These are phyloP conservation scores for Thraustotheca clavata DNA, from an alignment of 352 stramenopile species.

Conservation along the genomic window DNA sequence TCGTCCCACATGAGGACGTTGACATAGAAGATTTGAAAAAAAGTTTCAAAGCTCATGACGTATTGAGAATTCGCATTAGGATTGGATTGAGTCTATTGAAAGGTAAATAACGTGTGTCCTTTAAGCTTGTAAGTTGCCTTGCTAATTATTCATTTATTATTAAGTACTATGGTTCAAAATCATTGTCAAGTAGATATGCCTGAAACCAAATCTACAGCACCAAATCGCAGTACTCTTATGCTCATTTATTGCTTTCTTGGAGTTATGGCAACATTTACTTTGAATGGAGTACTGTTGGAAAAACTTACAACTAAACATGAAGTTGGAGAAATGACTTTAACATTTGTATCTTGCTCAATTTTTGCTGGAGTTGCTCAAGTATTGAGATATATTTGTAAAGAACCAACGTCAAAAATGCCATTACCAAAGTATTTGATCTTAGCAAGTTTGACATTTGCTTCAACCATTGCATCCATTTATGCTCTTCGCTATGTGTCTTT, in stretches of 20 bases:
- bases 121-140: too few species aligned
- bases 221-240: conserved; percentile 25
- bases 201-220: too few species aligned
- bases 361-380: conserved; percentile 56
- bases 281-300: conserved; percentile 73
- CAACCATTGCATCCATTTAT: conserved; percentile 76
- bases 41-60: too few species aligned
- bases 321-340: conserved; percentile 73
- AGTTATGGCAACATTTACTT: conserved; percentile 78
- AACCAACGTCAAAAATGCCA: conserved; percentile 64
- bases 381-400: conserved; percentile 47
- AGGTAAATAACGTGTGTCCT: too few species aligned
- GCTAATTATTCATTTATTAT: too few species aligned
- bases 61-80: too few species aligned
- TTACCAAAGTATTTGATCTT: conserved; percentile 56
- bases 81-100: too few species aligned
- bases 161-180: too few species aligned
- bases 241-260: conserved; percentile 68
- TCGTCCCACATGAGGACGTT: too few species aligned
- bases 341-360: conserved; percentile 74
- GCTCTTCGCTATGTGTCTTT: conserved; percentile 78
- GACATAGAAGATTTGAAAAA: too few species aligned
- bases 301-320: conserved; percentile 80
- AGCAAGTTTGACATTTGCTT: conserved; percentile 59
- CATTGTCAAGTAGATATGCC: too few species aligned